Base-by-base conservation (phyloP, 2,329 filamentous ascomycete species). In the Fusarium ramigenum region DNA sequence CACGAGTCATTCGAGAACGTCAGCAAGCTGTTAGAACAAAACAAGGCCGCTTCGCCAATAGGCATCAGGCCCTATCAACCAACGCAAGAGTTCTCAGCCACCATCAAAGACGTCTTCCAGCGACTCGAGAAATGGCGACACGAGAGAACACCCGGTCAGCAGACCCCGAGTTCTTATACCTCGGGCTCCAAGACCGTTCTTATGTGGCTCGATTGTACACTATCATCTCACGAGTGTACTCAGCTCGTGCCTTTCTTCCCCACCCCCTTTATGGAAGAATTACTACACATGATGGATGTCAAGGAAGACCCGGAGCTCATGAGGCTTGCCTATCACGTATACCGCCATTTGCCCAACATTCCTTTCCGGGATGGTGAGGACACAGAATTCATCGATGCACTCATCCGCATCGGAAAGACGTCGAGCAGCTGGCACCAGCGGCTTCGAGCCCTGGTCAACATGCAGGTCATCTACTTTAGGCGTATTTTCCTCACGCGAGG, bases 251-350 rank as follows among this genome's bases (percentile, higher is more conserved):
- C 92, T 7, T 98, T 98, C 88, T 98, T 99, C 85, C 93, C 95
- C 0, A 89, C 93, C 40, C 87, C 93, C 1, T 96, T 98, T 79
- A 96, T 97, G 81, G 93, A 96, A 77, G 93, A 98, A 80, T 89
- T 99, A 19, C 85, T 99, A 59, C 95, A 99, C 85, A 99, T 99
- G 96, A 99, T 99, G 96, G 96, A 99, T 79, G 94, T 99, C 81
- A 98, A 98, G 82, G 96, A 99, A 82, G 96, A 99, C 78, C 95
- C 94, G 0, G 97, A 99, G 82, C 88, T 99, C 5, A 97, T 98
- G 86, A 92, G 93, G 15, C 88, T 98, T 14, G 96, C 96, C 0
- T 99, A 98, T 80, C 95, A 97, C 79, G 96, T 99, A 46, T 99
- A 98, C 85, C 93, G 96, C 11, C 96, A 99, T 79, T 86, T 99